These are phyloP conservation scores for Blumeria graminis DNA, from an alignment of 2,329 filamentous ascomycete genomes.

Conservation along the genomic window DNA sequence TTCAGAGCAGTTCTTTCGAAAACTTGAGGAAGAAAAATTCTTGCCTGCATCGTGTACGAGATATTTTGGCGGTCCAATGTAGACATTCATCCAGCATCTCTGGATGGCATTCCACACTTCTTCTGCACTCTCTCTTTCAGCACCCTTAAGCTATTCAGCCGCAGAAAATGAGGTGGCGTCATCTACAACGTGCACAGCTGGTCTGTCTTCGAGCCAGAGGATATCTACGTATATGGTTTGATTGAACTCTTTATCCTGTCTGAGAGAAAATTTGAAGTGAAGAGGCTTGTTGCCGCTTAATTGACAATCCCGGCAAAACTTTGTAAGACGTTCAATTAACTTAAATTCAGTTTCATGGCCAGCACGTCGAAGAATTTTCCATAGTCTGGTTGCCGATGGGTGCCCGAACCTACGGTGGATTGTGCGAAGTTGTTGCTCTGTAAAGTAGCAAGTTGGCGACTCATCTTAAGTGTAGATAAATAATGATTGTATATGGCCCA, in stretches of 20 bases:
- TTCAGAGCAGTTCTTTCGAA: background rate
- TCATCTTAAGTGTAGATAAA: background rate
- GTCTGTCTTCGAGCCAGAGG: background rate
- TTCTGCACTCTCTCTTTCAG: background rate
- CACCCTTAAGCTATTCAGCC: background rate
- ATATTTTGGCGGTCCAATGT: constrained; percentile 2
- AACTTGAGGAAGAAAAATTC: constrained; percentile 3
- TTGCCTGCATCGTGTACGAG: constrained; percentile 2
- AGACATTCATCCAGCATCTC: constrained; percentile 2
- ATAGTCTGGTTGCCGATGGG: background rate
- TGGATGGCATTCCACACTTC: constrained; percentile 1
- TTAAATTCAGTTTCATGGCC: background rate
- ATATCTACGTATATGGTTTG: constrained; percentile 2
- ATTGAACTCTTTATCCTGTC: constrained; percentile 1
- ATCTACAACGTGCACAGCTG: constrained; percentile 2
- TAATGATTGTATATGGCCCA: background rate
- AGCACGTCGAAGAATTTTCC: background rate
- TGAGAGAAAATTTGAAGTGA: background rate
- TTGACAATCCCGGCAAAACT: background rate
- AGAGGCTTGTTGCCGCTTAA: background rate
- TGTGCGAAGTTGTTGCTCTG: background rate
- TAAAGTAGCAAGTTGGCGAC: background rate
- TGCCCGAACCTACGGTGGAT: background rate
- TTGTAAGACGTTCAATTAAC: background rate
- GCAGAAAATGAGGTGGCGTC: background rate